phyloP scores from a whole-genome alignment of 2,329 filamentous ascomycete species.

The Aspergillus sergii region DNA sequence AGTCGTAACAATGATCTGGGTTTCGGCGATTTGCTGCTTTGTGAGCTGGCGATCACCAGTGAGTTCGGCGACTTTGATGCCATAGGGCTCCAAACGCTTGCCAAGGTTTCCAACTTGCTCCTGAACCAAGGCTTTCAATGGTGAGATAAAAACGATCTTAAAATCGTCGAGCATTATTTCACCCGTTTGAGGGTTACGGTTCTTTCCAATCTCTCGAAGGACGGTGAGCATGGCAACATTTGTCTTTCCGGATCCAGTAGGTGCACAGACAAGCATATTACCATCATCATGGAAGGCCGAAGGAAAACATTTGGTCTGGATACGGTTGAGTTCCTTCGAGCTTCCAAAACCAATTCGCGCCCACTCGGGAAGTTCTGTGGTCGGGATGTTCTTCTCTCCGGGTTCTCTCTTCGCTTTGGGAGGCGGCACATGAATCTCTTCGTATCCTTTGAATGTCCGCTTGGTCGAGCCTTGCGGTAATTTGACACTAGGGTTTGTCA shows the following conservation, averaged over 20 bases:
- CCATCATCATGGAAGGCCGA: constrained; percentile 91
- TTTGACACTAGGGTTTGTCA: constrained; percentile 97
- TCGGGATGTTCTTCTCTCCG: constrained; percentile 77
- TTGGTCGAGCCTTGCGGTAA: constrained; percentile 94
- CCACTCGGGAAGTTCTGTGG: constrained; percentile 91
- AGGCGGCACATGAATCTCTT: constrained; percentile 94
- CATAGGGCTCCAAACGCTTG: constrained; percentile 84
- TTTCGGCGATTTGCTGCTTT: constrained; percentile 97
- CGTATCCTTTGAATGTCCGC: constrained; percentile 94
- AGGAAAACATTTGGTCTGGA: constrained; percentile 91
- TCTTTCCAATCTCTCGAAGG: constrained; percentile 93
- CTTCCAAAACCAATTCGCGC: constrained; percentile 81
- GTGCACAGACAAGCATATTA: constrained; percentile 97
- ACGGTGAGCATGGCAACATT: constrained; percentile 98
- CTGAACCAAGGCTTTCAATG: constrained; percentile 91
- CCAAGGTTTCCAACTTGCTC: constrained; percentile 99
- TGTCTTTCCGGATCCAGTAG: constrained; percentile 96
- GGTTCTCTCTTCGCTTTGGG: constrained; percentile 86
- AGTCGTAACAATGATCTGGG: constrained; percentile 96
- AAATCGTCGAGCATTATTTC: constrained; percentile 94
- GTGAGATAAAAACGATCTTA: constrained; percentile 98
- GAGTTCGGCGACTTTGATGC: constrained; percentile 90
- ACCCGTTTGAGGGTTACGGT: constrained; percentile 85
- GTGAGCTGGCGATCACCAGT: constrained; percentile 97
- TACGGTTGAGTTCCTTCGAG: constrained; percentile 86